These are phyloP conservation scores for Tremella mesenterica DNA, from an alignment of 768 basidiomycete species.

Conservation along the genomic window DNA sequence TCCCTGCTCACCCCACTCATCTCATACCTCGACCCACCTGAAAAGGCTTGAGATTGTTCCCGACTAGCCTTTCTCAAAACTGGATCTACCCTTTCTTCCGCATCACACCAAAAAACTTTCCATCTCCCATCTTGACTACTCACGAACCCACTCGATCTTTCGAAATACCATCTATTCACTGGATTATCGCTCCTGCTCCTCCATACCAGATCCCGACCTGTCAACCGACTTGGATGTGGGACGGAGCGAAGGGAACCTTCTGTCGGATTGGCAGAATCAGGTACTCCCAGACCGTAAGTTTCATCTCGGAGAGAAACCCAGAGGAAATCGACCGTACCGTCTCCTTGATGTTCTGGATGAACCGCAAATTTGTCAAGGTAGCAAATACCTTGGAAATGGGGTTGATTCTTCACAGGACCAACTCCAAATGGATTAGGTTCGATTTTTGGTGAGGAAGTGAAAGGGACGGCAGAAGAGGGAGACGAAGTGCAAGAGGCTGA, in stretches of 20 bases:
- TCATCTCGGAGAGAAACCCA: slow-evolving; percentile 99
- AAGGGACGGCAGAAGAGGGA: too few relatives aligned
- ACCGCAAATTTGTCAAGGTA: slow-evolving; percentile 99
- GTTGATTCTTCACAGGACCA: not conserved
- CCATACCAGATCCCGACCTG: slow-evolving; percentile 94
- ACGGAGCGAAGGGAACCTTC: slow-evolving; percentile 74
- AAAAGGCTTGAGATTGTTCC: not conserved
- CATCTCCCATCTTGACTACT: slow-evolving; percentile 50
- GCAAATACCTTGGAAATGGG: slow-evolving; percentile 43
- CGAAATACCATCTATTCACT: slow-evolving; percentile 99
- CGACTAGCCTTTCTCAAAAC: not conserved
- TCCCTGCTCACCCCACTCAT: too few relatives aligned
- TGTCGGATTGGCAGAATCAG: slow-evolving; percentile 89
- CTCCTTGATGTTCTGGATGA: slow-evolving; percentile 85
- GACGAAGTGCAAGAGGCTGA: too few relatives aligned
- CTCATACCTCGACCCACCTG: too few relatives aligned
- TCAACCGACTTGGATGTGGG: slow-evolving; percentile 65
- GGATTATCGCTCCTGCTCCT: slow-evolving; percentile 85
- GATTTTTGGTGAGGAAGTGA: not conserved
- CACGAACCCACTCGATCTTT: slow-evolving; percentile 83
- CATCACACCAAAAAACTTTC: slow-evolving; percentile 98
- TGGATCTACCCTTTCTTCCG: slow-evolving; percentile 59
- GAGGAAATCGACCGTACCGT: slow-evolving; percentile 96
- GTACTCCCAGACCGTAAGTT: slow-evolving; percentile 88
- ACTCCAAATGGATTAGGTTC: not conserved